These are phyloP conservation scores for Isoetes taiwanensis DNA, from an alignment of 75 land plant species.

Conservation along the genomic window DNA sequence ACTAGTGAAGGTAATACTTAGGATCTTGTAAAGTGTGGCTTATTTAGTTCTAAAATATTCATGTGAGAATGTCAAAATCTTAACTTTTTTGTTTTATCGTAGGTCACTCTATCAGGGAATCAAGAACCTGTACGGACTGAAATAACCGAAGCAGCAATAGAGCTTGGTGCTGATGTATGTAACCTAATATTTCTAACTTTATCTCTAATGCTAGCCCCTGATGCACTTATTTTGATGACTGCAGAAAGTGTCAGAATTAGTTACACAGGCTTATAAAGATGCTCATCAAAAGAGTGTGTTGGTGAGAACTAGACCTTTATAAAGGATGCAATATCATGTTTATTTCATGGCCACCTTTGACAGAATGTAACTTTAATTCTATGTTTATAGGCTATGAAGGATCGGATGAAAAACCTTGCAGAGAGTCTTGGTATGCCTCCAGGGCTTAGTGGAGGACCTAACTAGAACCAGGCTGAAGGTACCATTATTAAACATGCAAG, in stretches of 20 bases:
- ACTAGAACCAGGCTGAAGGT: no score
- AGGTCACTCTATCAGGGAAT: slow-evolving; percentile 88
- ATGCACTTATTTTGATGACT: not conserved
- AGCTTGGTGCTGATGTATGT: slow-evolving; percentile 82
- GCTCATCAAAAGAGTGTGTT: slow-evolving; percentile 92
- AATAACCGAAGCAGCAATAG: slow-evolving; percentile 95
- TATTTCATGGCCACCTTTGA: no score
- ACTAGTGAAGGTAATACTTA: slow-evolving; percentile 89
- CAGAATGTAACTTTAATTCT: no score
- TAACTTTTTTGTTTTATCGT: not conserved
- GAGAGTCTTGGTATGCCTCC: slow-evolving; percentile 98
- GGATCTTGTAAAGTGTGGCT: not conserved
- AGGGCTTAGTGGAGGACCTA: slow-evolving; percentile 52
- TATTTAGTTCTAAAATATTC: not conserved
- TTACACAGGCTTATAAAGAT: slow-evolving; percentile 93
- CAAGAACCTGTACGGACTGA: slow-evolving; percentile 90
- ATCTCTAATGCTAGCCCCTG: not conserved
- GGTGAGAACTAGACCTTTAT: slow-evolving; percentile 18
- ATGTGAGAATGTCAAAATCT: not conserved
- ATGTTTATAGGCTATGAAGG: slow-evolving; percentile 74
- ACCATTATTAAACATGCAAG: no score
- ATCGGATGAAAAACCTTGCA: slow-evolving; percentile 86
- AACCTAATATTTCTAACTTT: not conserved
- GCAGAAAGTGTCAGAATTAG: slow-evolving; percentile 67
- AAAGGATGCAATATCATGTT: not conserved